Conservation (phyloP, 23 red algal genomes). For the Chondrus crispus region DNA sequence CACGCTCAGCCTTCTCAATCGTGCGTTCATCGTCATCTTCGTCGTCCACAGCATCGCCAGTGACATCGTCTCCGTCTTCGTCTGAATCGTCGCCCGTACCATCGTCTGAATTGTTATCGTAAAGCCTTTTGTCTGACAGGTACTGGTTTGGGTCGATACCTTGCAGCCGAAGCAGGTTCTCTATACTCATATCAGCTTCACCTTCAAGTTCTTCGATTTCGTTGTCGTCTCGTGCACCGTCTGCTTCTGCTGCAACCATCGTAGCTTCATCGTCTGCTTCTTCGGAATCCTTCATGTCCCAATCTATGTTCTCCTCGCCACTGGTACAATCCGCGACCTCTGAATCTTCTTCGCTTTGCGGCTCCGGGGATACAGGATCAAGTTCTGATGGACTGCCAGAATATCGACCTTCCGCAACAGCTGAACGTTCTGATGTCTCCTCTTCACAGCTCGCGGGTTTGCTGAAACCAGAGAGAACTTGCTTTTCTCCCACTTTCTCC, state of each 20-base stretch:
- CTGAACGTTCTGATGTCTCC: background rate
- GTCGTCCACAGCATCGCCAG: background rate
- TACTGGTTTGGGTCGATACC: slow-evolving; percentile 38
- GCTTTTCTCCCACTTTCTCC: background rate
- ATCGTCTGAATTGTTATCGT: too few relatives aligned
- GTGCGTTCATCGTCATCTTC: slow-evolving; percentile 64
- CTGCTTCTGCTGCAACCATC: slow-evolving; percentile 20
- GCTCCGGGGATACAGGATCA: background rate
- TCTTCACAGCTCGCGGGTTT: background rate
- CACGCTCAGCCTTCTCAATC: slow-evolving; percentile 37
- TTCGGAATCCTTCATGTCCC: too few relatives aligned
- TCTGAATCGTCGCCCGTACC: background rate
- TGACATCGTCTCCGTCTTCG: background rate
- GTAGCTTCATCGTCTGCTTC: slow-evolving; percentile 64
- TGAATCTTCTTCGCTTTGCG: background rate
- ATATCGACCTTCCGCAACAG: background rate
- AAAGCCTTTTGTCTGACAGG: background rate
- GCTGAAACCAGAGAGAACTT: background rate
- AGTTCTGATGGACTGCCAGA: background rate
- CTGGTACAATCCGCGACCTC: background rate
- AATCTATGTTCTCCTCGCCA: background rate
- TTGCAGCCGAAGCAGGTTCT: slow-evolving; percentile 61
- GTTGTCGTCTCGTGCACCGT: background rate
- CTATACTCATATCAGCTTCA: slow-evolving; percentile 47
- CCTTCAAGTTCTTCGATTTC: slow-evolving; percentile 25